Evolutionary conservation across 1,139 yeast species (phyloP), one percentile per base, ranked within the genome.

Genomic region (Arxiozyma slooffiae): DNA sequence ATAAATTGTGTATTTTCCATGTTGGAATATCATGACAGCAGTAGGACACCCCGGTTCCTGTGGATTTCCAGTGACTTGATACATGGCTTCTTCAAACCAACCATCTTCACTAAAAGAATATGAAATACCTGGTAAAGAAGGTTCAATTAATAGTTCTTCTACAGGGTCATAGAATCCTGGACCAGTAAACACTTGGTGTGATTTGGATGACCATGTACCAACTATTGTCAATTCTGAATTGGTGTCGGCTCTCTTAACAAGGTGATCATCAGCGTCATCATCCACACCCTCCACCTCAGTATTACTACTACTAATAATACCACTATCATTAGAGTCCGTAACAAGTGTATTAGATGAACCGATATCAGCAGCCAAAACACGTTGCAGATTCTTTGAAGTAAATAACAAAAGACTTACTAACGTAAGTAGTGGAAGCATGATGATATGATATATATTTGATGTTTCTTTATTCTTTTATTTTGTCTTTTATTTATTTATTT

Each of bases 201-300:
- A 83, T 67, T 92, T 92, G 18, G 97, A 84, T 1, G 90, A 69
- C 98, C 98, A 92, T 0, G 98, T 92, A n/a, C 98, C 98, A 46
- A 52, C 48, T 45, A 48, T 38, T 7, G 52, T 48, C 7, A 51
- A 38, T 18, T 48, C 47, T n/a, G 37, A 20, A 18, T 38, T 44
- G 3, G 36, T 30, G 14, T 26, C 38, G 3, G 30, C 36, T 16
- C 20, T 38, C 21, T 38, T 20, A 38, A 23, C 42, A 4, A 52
- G 41, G 41, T 30, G 41, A 7, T 42, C 47, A 16, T 43, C 50
- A 16, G 23, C n/a, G 7, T n/a, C 20, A 18, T n/a, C n/a, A 30
- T 30, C 36, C 14, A 11, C 36, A 2, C 14, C 14, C 7, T 6
- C n/a, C 4, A 30, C n/a, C 14, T 9, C 36, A 30, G 14, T 30